phyloP scores from a whole-genome alignment of 352 stramenopile genomes.

The Phytopythium cucurbitacearum region DNA sequence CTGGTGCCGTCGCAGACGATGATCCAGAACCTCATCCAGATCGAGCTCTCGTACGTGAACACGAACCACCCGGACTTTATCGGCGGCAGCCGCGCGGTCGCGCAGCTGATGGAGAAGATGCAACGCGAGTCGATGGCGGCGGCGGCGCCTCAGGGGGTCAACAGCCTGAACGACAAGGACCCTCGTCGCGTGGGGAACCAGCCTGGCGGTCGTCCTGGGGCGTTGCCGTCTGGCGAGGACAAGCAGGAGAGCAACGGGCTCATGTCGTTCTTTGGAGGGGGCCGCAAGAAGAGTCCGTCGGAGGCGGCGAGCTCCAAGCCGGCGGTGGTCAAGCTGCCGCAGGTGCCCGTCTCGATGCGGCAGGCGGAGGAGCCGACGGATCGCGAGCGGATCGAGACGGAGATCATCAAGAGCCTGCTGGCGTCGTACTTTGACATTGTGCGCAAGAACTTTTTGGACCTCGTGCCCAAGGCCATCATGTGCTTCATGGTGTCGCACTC shows the following conservation, averaged over 20 bases:
- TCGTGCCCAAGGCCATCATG: constrained; percentile 99
- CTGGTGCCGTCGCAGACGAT: constrained; percentile 86
- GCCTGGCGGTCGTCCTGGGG: background rate
- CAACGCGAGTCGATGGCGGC: constrained; percentile 79
- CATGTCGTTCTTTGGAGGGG: constrained; percentile 73
- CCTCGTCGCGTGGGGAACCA: constrained; percentile 28
- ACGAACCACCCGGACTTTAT: constrained; percentile 99
- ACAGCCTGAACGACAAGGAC: constrained; percentile 45
- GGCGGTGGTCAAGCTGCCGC: constrained; percentile 91
- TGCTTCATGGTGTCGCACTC: constrained; percentile 95
- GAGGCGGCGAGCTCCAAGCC: constrained; percentile 29
- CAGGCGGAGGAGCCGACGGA: constrained; percentile 95
- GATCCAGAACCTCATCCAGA: constrained; percentile 98
- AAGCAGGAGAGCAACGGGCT: constrained; percentile 58
- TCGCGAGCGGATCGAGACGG: constrained; percentile 94
- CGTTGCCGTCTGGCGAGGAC: constrained; percentile 21
- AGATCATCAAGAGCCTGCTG: constrained; percentile 98
- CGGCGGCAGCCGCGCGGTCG: constrained; percentile 92
- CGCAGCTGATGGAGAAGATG: constrained; percentile 94
- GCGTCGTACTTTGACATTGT: constrained; percentile 99
- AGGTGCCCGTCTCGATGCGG: constrained; percentile 95
- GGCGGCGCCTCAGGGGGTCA: constrained; percentile 16
- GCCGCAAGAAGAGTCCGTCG: constrained; percentile 50
- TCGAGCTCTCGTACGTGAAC: constrained; percentile 99
- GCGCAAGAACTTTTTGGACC: constrained; percentile 98